Evolutionary conservation across 2,329 filamentous ascomycete species (phyloP).

Genomic region (Lecanoromycetidae sp.): DNA sequence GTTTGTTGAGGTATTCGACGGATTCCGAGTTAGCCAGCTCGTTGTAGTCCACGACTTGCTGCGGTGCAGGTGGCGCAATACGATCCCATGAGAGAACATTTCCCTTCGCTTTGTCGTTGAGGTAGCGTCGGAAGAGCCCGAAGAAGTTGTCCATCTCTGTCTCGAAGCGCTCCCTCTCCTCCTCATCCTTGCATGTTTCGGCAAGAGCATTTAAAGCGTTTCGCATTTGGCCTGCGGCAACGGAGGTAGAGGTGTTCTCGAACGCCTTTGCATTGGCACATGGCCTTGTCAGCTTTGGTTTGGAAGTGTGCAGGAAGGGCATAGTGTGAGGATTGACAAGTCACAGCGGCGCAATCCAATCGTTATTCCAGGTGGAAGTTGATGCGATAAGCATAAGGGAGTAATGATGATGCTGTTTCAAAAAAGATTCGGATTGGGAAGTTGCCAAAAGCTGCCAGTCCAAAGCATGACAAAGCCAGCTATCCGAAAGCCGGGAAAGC

Average conservation of each 20-base stretch:
- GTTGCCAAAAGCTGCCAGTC: too few species aligned
- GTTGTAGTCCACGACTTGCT: constrained; percentile 92
- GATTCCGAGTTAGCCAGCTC: constrained; percentile 80
- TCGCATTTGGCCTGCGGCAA: constrained; percentile 97
- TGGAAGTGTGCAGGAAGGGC: not conserved
- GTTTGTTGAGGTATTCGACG: constrained; percentile 89
- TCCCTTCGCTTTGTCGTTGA: constrained; percentile 98
- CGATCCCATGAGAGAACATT: constrained; percentile 93
- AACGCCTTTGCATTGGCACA: constrained; percentile 56
- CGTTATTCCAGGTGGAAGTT: not conserved
- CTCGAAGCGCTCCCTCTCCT: constrained; percentile 72
- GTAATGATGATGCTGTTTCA: too few species aligned
- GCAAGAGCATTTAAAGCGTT: constrained; percentile 88
- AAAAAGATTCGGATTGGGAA: too few species aligned
- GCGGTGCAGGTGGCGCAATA: constrained; percentile 82
- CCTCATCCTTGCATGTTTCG: constrained; percentile 74
- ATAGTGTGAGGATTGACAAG: not conserved
- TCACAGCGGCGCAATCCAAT: not conserved
- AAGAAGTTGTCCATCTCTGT: constrained; percentile 99
- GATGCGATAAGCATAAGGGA: too few species aligned
- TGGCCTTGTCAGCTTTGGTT: constrained; percentile 12
- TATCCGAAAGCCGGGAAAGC: too few species aligned
- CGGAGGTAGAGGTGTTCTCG: constrained; percentile 97
- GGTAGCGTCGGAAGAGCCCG: constrained; percentile 90
- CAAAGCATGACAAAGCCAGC: too few species aligned